These are phyloP conservation scores for Solanum microdontum DNA, from an alignment of 257 asterid species.

Conservation along the genomic window DNA sequence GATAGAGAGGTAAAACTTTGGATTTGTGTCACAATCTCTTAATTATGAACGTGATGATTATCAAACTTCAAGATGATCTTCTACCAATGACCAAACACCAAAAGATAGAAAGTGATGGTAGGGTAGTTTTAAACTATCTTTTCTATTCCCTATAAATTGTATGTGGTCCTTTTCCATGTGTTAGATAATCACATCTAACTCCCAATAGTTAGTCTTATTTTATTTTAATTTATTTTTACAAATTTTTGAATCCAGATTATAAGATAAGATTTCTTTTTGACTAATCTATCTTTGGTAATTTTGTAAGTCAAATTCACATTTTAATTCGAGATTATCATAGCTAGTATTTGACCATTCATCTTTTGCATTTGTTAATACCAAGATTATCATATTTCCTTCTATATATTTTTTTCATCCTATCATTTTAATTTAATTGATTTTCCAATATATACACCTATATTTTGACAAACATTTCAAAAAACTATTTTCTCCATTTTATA, in stretches of 20 bases:
- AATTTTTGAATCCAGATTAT: background rate
- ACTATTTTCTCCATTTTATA: background rate
- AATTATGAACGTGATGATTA: conserved; percentile 14
- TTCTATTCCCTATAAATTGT: background rate
- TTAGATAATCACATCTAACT: conserved; percentile 5
- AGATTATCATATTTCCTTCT: background rate
- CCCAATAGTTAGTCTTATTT: background rate
- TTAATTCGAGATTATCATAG: background rate
- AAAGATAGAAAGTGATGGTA: background rate
- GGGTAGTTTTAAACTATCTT: background rate
- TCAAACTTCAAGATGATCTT: conserved; percentile 9
- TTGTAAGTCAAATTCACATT: background rate
- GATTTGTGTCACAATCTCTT: conserved; percentile 5
- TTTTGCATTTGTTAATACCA: background rate
- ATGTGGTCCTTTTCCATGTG: conserved; percentile 10
- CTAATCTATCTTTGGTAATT: background rate
- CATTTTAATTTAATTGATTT: background rate
- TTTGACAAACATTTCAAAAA: background rate
- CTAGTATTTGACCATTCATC: background rate
- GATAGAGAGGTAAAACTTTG: background rate
- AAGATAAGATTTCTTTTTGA: background rate
- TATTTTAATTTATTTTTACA: background rate
- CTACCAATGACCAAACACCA: background rate
- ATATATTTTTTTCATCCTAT: background rate
- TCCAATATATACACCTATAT: background rate